Evolutionary conservation across 805 yeast species (phyloP), one percentile per base, ranked within the genome.

Genomic region (Jamesozyma hellenica): DNA sequence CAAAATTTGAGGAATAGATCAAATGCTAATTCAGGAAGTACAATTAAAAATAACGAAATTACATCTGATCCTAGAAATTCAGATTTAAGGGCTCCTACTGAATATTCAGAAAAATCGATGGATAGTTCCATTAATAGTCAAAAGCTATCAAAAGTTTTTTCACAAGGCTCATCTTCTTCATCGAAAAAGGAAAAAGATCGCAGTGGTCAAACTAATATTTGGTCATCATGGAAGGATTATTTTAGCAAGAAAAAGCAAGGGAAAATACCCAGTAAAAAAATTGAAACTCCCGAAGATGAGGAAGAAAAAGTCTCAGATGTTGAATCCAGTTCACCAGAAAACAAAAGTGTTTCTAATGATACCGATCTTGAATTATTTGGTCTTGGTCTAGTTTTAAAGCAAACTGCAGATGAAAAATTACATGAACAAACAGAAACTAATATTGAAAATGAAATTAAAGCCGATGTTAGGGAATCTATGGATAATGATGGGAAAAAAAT

Each of bases 1-100:
- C 60, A 63, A 36, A 61, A 54, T 35, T 38, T 48, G 18, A 60
- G 57, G 37, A 61, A 51, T 39, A 43, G 37, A 23, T 39, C 32
- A 18, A 45, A 28, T 28, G 9, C 14, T 35, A 28, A 35, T 35
- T 31, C 34, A 14, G 21, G 25, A 17, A 21, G 26, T 30, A n/a
- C 28, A n/a, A 4, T 18, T 3, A 25, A 17, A 6, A 32, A 14
- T 8, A 8, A 21, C 8, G 23, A 15, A 13, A 23, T 27, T 12
- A 13, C 29, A 13, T 1, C 19, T 17, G 21, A 29, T 10, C 6
- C 31, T 12, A 19, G 19, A 15, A 3, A 12, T n/a, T n/a, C n/a
- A n/a, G n/a, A 12, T 38, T 36, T 2, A 32, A 28, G 12, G 18
- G 8, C 3, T 28, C 25, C n/a, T n/a, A n/a, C n/a, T n/a, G n/a